Evolutionary conservation across 2,329 filamentous ascomycete species (phyloP).

Genomic region (Colletotrichum viniferum): DNA sequence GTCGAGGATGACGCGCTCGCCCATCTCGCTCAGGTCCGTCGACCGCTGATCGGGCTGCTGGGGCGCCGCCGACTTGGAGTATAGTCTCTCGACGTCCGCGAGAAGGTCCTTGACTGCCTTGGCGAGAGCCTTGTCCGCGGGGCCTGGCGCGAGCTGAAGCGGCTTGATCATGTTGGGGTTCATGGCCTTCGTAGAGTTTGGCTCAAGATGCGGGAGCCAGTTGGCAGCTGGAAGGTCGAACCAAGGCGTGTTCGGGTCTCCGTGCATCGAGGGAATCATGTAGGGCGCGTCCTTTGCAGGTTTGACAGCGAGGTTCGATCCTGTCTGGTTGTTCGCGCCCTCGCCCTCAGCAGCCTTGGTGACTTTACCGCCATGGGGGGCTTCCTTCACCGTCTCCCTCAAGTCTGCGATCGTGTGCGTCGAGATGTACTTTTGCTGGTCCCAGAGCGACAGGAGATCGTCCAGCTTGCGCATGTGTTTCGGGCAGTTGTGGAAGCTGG

Average conservation of each 20-base stretch:
- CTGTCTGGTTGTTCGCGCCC: conserved; percentile 20
- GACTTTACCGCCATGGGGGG: conserved; percentile 25
- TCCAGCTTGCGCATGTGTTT: conserved; percentile 70
- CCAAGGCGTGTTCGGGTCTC: conserved; percentile 74
- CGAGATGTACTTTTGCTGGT: conserved; percentile 67
- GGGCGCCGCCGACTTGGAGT: conserved; percentile 52
- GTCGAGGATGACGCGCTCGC: conserved; percentile 69
- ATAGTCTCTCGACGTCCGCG: conserved; percentile 72
- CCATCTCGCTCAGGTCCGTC: conserved; percentile 76
- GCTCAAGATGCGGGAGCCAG: conserved; percentile 78
- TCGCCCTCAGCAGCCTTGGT: neutral
- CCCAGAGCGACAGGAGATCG: conserved; percentile 72
- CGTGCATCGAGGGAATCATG: conserved; percentile 77
- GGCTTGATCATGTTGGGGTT: conserved; percentile 73
- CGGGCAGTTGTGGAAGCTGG: conserved; percentile 63
- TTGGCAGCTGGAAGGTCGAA: conserved; percentile 84
- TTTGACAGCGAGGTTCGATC: conserved; percentile 26
- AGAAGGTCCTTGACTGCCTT: conserved; percentile 74
- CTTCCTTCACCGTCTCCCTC: conserved; percentile 57
- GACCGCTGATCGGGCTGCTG: conserved; percentile 48
- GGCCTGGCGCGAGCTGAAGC: conserved; percentile 71
- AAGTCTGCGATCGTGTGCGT: conserved; percentile 60
- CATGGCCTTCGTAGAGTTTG: conserved; percentile 77
- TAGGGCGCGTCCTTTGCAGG: conserved; percentile 64
- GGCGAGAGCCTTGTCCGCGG: conserved; percentile 68